phyloP scores from a whole-genome alignment of 2,329 filamentous ascomycete species.

The Trichoderma gracile region DNA sequence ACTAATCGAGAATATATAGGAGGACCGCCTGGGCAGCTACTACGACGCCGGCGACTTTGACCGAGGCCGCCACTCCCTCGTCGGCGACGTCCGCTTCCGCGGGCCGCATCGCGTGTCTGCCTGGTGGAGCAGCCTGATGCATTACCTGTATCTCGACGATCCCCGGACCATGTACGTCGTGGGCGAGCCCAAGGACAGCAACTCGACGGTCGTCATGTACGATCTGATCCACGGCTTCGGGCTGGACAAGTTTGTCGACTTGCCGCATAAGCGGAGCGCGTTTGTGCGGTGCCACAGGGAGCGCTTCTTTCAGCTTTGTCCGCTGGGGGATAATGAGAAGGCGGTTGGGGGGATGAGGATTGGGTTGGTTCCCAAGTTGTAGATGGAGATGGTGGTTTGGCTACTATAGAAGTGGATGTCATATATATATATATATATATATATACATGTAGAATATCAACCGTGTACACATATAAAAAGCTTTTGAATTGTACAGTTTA shows the following conservation, averaged over 20 bases:
- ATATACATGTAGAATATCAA: neutral
- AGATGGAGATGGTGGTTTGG: conserved; percentile 24
- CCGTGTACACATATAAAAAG: neutral
- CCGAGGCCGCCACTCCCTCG: conserved; percentile 59
- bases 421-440: no score
- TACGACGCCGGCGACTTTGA: conserved; percentile 58
- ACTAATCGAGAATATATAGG: conserved; percentile 38
- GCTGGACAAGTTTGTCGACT: conserved; percentile 70
- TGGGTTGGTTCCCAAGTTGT: conserved; percentile 57
- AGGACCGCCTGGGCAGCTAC: conserved; percentile 58
- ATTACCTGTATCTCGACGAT: conserved; percentile 64
- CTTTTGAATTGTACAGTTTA: no score
- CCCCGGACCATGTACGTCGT: conserved; percentile 58
- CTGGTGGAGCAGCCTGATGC: conserved; percentile 63
- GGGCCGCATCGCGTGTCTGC: conserved; percentile 61
- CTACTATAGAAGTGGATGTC: no score
- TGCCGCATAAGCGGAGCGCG: conserved; percentile 71
- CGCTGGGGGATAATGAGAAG: conserved; percentile 58
- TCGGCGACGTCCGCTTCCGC: conserved; percentile 60
- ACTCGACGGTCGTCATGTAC: conserved; percentile 69
- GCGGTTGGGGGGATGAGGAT: conserved; percentile 55
- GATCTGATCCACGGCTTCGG: conserved; percentile 73
- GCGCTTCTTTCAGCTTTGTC: conserved; percentile 69
- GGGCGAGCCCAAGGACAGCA: conserved; percentile 72
- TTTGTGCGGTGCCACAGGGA: conserved; percentile 65